Conservation (phyloP, 2,329 filamentous ascomycete species). For the Trichocomaceae sp. region DNA sequence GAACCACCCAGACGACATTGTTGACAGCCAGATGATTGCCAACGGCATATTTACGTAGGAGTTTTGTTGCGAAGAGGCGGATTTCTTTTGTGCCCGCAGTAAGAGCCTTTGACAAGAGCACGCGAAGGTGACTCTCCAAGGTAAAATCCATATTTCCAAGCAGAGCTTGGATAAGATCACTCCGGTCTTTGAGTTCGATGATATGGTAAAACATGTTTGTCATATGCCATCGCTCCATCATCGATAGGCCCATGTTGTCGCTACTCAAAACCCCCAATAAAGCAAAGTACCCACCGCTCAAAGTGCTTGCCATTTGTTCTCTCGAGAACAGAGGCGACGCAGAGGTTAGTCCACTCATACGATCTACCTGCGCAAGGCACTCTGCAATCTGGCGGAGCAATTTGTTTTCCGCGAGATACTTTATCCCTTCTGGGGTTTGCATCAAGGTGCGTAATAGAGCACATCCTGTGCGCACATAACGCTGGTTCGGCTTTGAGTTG, state of each 20-base stretch:
- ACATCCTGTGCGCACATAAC: slow-evolving; percentile 86
- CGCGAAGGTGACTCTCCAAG: slow-evolving; percentile 77
- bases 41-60: slow-evolving; percentile 78
- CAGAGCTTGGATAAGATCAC: slow-evolving; percentile 82
- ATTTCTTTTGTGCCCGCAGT: slow-evolving; percentile 87
- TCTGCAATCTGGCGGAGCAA: slow-evolving; percentile 88
- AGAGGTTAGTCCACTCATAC: slow-evolving; percentile 61
- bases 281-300: slow-evolving; percentile 89
- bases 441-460: slow-evolving; percentile 79
- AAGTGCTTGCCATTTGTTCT: slow-evolving; percentile 74
- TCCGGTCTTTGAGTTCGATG: slow-evolving; percentile 79
- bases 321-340: slow-evolving; percentile 82
- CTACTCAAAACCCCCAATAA: slow-evolving; percentile 83
- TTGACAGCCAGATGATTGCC: slow-evolving; percentile 45
- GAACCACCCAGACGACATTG: slow-evolving; percentile 92
- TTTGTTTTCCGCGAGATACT: slow-evolving; percentile 86
- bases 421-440: slow-evolving; percentile 75
- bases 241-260: slow-evolving; percentile 72
- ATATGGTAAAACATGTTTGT: slow-evolving; percentile 99
- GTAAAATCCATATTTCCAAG: slow-evolving; percentile 90
- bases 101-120: slow-evolving; percentile 87
- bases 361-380: slow-evolving; percentile 90
- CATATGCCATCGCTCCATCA: slow-evolving; percentile 94
- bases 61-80: slow-evolving; percentile 79
- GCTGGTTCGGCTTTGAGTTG: slow-evolving; percentile 87